These are phyloP conservation scores for Chrysoporthe deuterocubensis DNA, from an alignment of 2,329 filamentous ascomycete genomes.

Conservation along the genomic window DNA sequence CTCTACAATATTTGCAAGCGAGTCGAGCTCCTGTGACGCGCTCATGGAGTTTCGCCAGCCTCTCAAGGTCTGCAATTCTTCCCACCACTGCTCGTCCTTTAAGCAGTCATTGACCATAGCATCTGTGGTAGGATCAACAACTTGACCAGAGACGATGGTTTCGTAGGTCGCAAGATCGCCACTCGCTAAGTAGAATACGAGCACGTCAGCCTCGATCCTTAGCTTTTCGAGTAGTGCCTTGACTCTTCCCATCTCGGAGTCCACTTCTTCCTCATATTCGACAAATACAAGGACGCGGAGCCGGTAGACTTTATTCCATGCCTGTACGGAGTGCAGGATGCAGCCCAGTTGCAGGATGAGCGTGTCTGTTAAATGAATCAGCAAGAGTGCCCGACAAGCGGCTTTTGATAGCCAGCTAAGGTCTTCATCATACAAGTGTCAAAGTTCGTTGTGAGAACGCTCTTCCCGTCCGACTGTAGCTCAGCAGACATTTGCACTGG, in stretches of 20 bases:
- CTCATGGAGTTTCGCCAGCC: slow-evolving; percentile 45
- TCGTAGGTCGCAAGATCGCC: slow-evolving; percentile 76
- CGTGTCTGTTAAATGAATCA: slow-evolving; percentile 53
- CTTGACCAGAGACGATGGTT: slow-evolving; percentile 74
- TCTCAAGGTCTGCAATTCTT: slow-evolving; percentile 66
- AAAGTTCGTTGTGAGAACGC: slow-evolving; percentile 83
- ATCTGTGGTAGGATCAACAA: slow-evolving; percentile 57
- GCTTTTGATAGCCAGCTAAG: not conserved
- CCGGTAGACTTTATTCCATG: slow-evolving; percentile 75
- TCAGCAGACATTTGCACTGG: slow-evolving; percentile 93
- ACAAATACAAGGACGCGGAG: slow-evolving; percentile 85
- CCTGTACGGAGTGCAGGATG: slow-evolving; percentile 79
- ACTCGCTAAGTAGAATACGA: slow-evolving; percentile 81
- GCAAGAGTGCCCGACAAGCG: slow-evolving; percentile 27
- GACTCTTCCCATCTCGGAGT: slow-evolving; percentile 75
- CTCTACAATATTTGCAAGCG: slow-evolving; percentile 49
- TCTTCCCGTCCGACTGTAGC: slow-evolving; percentile 68
- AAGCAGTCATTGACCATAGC: slow-evolving; percentile 68
- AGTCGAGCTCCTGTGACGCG: slow-evolving; percentile 48
- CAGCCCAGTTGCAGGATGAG: slow-evolving; percentile 87
- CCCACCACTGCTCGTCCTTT: slow-evolving; percentile 81
- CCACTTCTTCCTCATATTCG: slow-evolving; percentile 83
- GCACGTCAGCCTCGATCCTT: slow-evolving; percentile 76
- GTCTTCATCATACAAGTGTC: slow-evolving; percentile 71
- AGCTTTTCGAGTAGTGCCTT: slow-evolving; percentile 77